phyloP scores from a whole-genome alignment of 495 filamentous ascomycete genomes.

The Aspergillus asperescens region DNA sequence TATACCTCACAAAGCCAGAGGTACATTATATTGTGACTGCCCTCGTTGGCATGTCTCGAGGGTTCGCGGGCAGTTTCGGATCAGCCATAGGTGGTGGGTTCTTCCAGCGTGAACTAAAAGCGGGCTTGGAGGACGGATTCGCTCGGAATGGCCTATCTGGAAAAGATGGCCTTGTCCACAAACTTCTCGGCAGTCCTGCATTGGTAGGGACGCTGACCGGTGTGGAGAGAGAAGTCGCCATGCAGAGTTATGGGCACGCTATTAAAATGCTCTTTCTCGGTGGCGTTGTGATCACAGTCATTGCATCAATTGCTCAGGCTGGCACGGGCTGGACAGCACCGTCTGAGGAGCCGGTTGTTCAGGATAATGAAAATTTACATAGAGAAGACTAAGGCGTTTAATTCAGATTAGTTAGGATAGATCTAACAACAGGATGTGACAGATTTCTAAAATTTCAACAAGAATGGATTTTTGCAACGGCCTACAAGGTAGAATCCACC shows the following conservation, averaged over 20 bases:
- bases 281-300: conserved; percentile 48
- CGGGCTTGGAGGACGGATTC: conserved; percentile 53
- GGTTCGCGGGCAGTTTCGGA: conserved; percentile 71
- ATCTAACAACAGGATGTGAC: background rate
- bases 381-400: background rate
- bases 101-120: conserved; percentile 58
- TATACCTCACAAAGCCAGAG: conserved; percentile 57
- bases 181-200: conserved; percentile 64
- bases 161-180: conserved; percentile 51
- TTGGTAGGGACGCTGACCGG: conserved; percentile 49
- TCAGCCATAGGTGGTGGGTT: conserved; percentile 71
- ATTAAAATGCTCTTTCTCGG: conserved; percentile 54
- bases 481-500: too few relatives aligned
- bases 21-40: conserved; percentile 68
- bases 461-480: background rate
- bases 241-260: conserved; percentile 56
- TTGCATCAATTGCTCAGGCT: conserved; percentile 57
- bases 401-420: too few relatives aligned
- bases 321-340: conserved; percentile 58
- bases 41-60: conserved; percentile 65
- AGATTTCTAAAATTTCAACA: background rate
- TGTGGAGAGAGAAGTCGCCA: conserved; percentile 54
- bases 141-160: conserved; percentile 42
- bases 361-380: conserved; percentile 3
- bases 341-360: conserved; percentile 1